Conservation (phyloP, 495 filamentous ascomycete genomes). For the Halenospora varia region DNA sequence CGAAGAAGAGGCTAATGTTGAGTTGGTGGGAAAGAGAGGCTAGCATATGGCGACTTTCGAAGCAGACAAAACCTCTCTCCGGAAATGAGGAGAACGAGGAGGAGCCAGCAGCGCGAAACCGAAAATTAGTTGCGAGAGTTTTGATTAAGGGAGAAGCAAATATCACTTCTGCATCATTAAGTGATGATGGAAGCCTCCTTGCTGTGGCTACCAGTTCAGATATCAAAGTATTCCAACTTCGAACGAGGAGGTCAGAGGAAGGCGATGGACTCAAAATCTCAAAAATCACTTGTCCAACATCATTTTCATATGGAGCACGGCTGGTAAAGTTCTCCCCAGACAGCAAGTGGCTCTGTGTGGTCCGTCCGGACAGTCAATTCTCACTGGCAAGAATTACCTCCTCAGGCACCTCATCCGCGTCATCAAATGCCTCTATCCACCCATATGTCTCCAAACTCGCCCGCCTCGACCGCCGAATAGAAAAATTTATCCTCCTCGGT, state of each 20-base stretch:
- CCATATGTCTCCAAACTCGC: conserved; percentile 48
- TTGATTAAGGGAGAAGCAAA: conserved; percentile 78
- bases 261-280: conserved; percentile 57
- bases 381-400: conserved; percentile 60
- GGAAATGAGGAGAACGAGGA: conserved; percentile 32
- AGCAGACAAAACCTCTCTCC: conserved; percentile 41
- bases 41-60: conserved; percentile 69
- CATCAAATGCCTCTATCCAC: conserved; percentile 38
- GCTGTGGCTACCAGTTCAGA: conserved; percentile 71
- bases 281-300: conserved; percentile 56
- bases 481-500: conserved; percentile 55
- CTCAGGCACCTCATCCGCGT: conserved; percentile 45
- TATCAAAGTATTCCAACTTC: conserved; percentile 74
- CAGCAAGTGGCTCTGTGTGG: conserved; percentile 71
- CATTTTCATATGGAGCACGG: conserved; percentile 55
- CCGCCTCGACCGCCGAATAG: conserved; percentile 52
- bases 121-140: conserved; percentile 67
- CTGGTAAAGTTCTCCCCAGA: conserved; percentile 67
- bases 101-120: conserved; percentile 35
- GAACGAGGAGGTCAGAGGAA: conserved; percentile 35
- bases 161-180: conserved; percentile 77
- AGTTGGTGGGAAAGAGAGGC: conserved; percentile 94
- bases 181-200: conserved; percentile 67
- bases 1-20: conserved; percentile 67
- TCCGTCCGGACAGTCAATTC: conserved; percentile 77